phyloP scores from a whole-genome alignment of 2,329 filamentous ascomycete genomes.

The Pezicula radicicola region DNA sequence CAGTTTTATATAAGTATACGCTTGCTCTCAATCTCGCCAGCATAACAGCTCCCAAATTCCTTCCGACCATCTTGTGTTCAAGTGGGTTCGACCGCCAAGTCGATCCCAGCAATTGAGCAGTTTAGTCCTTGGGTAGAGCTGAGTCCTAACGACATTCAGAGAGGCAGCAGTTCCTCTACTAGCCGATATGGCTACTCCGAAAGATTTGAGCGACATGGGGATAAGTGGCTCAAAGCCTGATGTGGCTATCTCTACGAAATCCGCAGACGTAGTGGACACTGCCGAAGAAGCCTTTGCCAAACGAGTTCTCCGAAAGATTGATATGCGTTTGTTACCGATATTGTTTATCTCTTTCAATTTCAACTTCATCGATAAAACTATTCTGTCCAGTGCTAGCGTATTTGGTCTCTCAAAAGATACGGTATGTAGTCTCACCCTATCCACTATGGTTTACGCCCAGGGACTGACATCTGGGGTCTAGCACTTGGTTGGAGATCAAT shows the following conservation, averaged over 20 bases:
- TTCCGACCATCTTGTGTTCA: no score
- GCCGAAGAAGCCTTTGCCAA: slow-evolving; percentile 21
- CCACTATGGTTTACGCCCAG: neutral
- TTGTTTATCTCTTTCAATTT: slow-evolving; percentile 55
- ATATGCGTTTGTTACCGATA: slow-evolving; percentile 49
- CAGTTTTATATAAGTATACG: neutral
- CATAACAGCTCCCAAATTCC: no score
- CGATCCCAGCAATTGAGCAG: neutral
- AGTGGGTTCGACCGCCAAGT: no score
- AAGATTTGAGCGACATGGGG: neutral
- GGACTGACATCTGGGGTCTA: neutral
- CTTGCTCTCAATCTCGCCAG: no score
- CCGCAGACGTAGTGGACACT: neutral
- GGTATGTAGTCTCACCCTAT: slow-evolving; percentile 31
- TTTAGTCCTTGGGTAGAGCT: neutral
- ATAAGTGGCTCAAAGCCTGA: neutral
- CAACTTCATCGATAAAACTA: slow-evolving; percentile 41
- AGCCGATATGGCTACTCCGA: neutral
- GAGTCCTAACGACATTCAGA: neutral
- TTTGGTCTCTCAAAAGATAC: slow-evolving; percentile 44
- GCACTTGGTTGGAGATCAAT: slow-evolving; percentile 41
- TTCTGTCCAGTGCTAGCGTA: slow-evolving; percentile 37
- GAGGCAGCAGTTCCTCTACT: neutral
- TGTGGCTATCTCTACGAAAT: neutral
- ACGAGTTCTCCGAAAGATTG: slow-evolving; percentile 51